Evolutionary conservation across 805 yeast species (phyloP), one percentile per base, ranked within the genome.

Genomic region (Lipomyces spencermartinsiae): DNA sequence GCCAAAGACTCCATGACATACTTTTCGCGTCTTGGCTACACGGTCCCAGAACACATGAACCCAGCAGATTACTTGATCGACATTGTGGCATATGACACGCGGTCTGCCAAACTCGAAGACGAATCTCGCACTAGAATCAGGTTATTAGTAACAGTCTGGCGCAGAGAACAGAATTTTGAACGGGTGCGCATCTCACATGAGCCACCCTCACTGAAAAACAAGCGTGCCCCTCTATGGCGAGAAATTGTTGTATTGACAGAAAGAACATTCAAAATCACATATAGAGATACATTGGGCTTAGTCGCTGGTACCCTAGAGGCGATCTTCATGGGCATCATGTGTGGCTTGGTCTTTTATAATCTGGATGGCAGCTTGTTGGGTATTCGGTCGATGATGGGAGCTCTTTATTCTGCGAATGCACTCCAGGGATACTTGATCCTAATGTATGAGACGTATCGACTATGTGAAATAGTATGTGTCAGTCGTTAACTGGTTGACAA

Each of bases 261-360:
- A 56, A 78, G 91, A 65, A 83, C 84, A 22, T 69, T 83, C n/a
- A 72, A 80, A 29, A 73, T 86, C 7, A 84, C 86, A 34, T 64
- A 75, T 2, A 79, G 90, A 68, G 91, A 88, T 75, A 82, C 83
- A 14, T 77, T 83, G 61, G 86, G 88, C 0, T 75, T 83, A 12
- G 58, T 79, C 4, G 85, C 80, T 51, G 76, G 84, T 1, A 76
- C 86, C 6, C 70, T 81, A 25, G 83, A 81, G n/a, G 85, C 88
- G 53, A 62, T 85, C 0, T 71, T 88, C 5, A 78, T 90, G 69
- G 89, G 92, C 0, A 74, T 86, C 1, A 79, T 87, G n/a, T 79
- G 85, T 55, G 97, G 97, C 0, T 90, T 95, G 93, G 83, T 92
- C 55, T 92, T 88, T 74, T 89, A 78, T 75, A 85, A 85, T 71